phyloP scores from a whole-genome alignment of 2,329 filamentous ascomycete genomes.

The Fusarium napiforme region DNA sequence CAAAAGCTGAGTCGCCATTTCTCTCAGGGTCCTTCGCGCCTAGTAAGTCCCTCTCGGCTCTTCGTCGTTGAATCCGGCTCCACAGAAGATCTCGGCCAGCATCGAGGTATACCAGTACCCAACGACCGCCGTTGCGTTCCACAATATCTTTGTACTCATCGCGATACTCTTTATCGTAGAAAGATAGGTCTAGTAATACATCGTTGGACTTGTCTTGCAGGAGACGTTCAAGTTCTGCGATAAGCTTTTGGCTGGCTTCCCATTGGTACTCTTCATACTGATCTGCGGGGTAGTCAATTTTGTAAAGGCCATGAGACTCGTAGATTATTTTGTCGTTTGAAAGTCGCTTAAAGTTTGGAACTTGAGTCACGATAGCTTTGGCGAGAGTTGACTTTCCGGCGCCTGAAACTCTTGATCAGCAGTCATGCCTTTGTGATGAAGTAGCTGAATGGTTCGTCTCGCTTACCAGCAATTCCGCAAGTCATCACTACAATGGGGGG shows the following conservation, averaged over 20 bases:
- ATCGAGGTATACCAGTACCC: conserved; percentile 46
- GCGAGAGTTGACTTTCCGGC: conserved; percentile 11
- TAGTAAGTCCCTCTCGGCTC: conserved; percentile 20
- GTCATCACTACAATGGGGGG: background rate
- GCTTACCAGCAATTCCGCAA: background rate
- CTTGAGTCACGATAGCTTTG: background rate
- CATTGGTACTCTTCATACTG: background rate
- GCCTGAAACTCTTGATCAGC: background rate
- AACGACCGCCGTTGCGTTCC: conserved; percentile 41
- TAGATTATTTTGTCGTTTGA: background rate
- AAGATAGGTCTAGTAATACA: conserved; percentile 48
- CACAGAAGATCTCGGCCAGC: conserved; percentile 45
- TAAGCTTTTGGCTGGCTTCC: background rate
- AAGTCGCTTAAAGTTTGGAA: background rate
- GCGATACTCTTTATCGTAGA: conserved; percentile 47
- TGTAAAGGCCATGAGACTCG: conserved; percentile 4
- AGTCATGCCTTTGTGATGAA: background rate
- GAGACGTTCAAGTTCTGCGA: conserved; percentile 11
- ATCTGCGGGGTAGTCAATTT: background rate
- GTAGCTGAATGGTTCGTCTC: background rate
- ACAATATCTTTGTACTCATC: conserved; percentile 45
- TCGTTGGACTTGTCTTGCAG: conserved; percentile 31
- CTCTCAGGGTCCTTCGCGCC: background rate
- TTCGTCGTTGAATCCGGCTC: conserved; percentile 45
- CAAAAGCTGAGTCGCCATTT: conserved; percentile 13